Evolutionary conservation across 139 green algal genomes (phyloP).

Genomic region (Chlorella ohadii): DNA sequence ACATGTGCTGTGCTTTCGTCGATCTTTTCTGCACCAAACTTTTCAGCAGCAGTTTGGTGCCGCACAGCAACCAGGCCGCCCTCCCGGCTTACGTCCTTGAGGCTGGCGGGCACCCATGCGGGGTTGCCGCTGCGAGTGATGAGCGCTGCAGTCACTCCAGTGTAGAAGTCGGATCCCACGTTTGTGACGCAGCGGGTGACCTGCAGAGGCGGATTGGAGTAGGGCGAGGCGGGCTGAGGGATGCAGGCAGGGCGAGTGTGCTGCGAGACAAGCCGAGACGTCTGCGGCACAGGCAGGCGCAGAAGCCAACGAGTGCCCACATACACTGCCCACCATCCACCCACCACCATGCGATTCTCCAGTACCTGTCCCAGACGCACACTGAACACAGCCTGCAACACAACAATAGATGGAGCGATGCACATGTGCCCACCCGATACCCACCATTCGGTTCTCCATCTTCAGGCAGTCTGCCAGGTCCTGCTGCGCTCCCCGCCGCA

Average conservation of each 20-base stretch:
- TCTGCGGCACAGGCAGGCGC: too few species aligned
- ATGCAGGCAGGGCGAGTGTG: too few species aligned
- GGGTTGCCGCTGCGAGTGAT: constrained; percentile 77
- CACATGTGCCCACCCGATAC: not conserved
- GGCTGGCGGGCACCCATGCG: constrained; percentile 64
- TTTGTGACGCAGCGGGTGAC: constrained; percentile 19
- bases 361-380: too few species aligned
- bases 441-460: constrained; percentile 68
- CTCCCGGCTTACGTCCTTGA: constrained; percentile 51
- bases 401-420: too few species aligned
- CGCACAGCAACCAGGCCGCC: not conserved
- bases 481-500: constrained; percentile 37
- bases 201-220: not conserved
- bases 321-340: too few species aligned
- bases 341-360: too few species aligned
- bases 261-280: too few species aligned
- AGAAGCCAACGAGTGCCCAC: too few species aligned
- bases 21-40: too few species aligned
- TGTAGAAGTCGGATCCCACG: constrained; percentile 44
- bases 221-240: constrained; percentile 53
- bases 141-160: constrained; percentile 60
- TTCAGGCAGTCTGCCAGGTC: constrained; percentile 66
- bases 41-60: too few species aligned
- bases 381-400: too few species aligned
- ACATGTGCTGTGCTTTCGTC: not conserved